Percentiles rank a stretch among this genome's conserved stretches.
Conservation (phyloP, 2,329 filamentous ascomycete species). For the Aureobasidium pullulans region DNA sequence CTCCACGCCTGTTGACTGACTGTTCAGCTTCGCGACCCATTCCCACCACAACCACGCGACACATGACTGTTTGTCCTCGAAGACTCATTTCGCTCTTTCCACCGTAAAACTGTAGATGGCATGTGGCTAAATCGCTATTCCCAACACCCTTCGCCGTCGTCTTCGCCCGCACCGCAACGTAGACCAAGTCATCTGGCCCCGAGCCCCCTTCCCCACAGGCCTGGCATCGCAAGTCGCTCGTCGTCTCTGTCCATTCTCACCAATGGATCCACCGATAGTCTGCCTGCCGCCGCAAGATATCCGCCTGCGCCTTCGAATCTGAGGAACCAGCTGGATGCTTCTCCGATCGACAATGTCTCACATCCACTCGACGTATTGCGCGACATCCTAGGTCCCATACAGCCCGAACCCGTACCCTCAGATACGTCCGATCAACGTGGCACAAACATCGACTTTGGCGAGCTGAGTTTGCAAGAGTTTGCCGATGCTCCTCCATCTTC, state of each 20-base stretch:
- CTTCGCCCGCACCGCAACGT: slow-evolving; percentile 63
- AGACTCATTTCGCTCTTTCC: not conserved
- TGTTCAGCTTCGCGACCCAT: too few species aligned
- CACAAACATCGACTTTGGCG: slow-evolving; percentile 57
- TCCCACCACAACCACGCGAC: not conserved
- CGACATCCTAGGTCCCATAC: slow-evolving; percentile 43
- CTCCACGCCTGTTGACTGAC: too few species aligned
- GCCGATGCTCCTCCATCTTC: slow-evolving; percentile 31
- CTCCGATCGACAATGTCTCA: slow-evolving; percentile 48
- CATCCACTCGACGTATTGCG: slow-evolving; percentile 67
- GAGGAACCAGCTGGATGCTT: slow-evolving; percentile 48
- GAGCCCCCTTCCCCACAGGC: slow-evolving; percentile 59
- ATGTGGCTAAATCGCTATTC: slow-evolving; percentile 93
- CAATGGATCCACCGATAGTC: slow-evolving; percentile 68
- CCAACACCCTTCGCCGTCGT: slow-evolving; percentile 58
- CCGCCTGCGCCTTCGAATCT: slow-evolving; percentile 58
- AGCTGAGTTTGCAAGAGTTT: slow-evolving; percentile 68
- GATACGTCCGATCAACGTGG: not conserved
- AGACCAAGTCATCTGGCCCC: slow-evolving; percentile 63
- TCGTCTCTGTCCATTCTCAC: slow-evolving; percentile 69
- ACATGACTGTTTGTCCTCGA: not conserved
- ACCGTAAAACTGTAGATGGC: slow-evolving; percentile 15
- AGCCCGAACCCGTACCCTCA: not conserved
- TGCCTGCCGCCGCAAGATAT: slow-evolving; percentile 57
- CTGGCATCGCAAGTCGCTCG: slow-evolving; percentile 60